Base-by-base conservation (phyloP, 495 filamentous ascomycete species). In the Aspergillus olivimuriae region DNA sequence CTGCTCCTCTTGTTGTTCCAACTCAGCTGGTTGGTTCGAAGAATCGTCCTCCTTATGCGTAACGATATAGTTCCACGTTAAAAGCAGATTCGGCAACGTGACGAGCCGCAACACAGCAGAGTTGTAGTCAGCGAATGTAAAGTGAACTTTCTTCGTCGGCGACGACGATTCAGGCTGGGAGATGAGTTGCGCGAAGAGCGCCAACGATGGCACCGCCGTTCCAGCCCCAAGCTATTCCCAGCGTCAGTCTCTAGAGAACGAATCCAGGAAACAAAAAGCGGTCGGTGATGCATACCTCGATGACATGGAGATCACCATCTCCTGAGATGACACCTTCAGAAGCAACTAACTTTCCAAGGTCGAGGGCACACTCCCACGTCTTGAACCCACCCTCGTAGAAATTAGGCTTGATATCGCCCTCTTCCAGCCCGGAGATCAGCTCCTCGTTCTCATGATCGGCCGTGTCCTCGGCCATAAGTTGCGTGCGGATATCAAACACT, bases 321-420 rank as follows among this genome's bases (percentile, higher is more conserved):
- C 44, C 46, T 6, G 36, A 33, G 12, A 42, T 30, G 3, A 43
- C 50, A 9, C 32, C 41, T 19, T 63, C 57, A 2, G 47, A 41
- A 22, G 49, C 33, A 33, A 61, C 51, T 18, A 87, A 75, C 52
- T 76, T 84, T 12, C 87, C 89, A 15, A 98, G 66, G 65, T 97
- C 92, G 41, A 94, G 66, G 9, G 85, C 82, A 66, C 92, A 95
- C 66, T 98, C 92, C 92, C 92, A 98, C 50, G 87, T 95, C 70
- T 98, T 97, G 66, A 96, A 90, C n/a, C 92, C 92, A 28, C 92
- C 92, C 61, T 98, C 92, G 62, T 98, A 98, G 55, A 96, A 81
- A 48, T 85, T 83, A 10, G 87, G 86, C 59, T 81, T 85, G 55
- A 98, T 81, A 58, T 98, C 92, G 46, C 86, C 83, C 55, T 86